Evolutionary conservation across 768 basidiomycete species (phyloP).

Genomic region (Naematelia encephala): DNA sequence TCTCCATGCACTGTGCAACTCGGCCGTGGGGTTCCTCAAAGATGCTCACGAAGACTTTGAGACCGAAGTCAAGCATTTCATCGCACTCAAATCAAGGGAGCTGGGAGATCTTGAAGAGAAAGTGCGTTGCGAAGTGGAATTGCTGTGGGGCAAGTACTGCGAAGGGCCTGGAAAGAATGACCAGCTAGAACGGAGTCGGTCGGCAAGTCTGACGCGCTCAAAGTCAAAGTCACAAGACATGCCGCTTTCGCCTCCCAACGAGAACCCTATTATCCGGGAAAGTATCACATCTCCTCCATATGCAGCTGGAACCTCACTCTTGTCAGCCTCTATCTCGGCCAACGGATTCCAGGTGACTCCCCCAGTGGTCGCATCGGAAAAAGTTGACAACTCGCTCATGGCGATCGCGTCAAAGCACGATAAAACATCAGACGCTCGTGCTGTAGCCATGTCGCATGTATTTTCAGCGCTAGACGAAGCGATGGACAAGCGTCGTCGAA

Average conservation of each 20-base stretch:
- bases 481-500: slow-evolving; percentile 14
- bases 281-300: slow-evolving; percentile 10
- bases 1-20: slow-evolving; percentile 34
- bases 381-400: slow-evolving; percentile 19
- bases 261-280: slow-evolving; percentile 26
- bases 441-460: slow-evolving; percentile 35
- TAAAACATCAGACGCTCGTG: slow-evolving; percentile 27
- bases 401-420: slow-evolving; percentile 14
- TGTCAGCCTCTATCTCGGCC: slow-evolving; percentile 39
- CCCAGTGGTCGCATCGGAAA: slow-evolving; percentile 14
- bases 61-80: slow-evolving; percentile 34
- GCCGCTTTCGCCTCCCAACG: not conserved
- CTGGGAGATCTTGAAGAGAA: slow-evolving; percentile 35
- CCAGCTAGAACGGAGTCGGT: not conserved
- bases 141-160: slow-evolving; percentile 41
- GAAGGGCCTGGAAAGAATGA: slow-evolving; percentile 12
- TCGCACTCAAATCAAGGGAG: slow-evolving; percentile 30
- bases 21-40: slow-evolving; percentile 32
- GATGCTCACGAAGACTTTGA: slow-evolving; percentile 28
- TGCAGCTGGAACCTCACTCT: slow-evolving; percentile 22
- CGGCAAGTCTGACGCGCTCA: not conserved
- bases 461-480: slow-evolving; percentile 25
- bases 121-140: slow-evolving; percentile 43
- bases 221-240: not conserved
- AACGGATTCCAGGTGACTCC: slow-evolving; percentile 28